A percentile compares a stretch with the other conserved stretches of the same genome.
Conservation (phyloP, 495 filamentous ascomycete genomes). For the Xylaria nigripes region DNA sequence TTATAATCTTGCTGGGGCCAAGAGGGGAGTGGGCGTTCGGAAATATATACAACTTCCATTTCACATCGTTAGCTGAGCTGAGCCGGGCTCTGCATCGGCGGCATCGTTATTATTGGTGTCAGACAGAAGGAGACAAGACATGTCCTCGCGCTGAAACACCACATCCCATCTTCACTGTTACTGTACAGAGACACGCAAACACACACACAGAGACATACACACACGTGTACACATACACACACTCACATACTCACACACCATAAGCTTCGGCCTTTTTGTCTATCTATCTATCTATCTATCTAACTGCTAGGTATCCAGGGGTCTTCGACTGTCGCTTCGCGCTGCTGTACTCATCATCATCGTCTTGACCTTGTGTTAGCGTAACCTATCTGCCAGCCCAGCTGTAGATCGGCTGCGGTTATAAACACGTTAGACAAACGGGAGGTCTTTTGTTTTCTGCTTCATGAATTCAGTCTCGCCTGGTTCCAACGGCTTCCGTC, state of each 20-base stretch:
- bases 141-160: neutral
- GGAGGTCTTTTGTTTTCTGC: neutral
- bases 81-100: neutral
- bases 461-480: constrained; percentile 1
- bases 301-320: neutral
- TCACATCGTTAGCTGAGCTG: neutral
- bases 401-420: neutral
- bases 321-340: neutral
- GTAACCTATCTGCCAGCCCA: neutral
- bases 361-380: neutral
- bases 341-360: neutral
- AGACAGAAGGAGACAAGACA: too few relatives aligned
- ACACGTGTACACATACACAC: too few relatives aligned
- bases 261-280: neutral
- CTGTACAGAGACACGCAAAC: too few relatives aligned
- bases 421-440: neutral
- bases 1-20: neutral
- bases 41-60: neutral
- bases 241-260: too few relatives aligned
- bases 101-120: neutral
- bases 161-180: neutral
- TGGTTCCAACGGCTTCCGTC: neutral
- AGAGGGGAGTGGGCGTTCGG: neutral
- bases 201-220: too few relatives aligned
- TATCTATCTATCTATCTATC: neutral